Evolutionary conservation across 306 rosid genomes (phyloP), one percentile per base, ranked within the genome.

Genomic region (Pyrus communis): DNA sequence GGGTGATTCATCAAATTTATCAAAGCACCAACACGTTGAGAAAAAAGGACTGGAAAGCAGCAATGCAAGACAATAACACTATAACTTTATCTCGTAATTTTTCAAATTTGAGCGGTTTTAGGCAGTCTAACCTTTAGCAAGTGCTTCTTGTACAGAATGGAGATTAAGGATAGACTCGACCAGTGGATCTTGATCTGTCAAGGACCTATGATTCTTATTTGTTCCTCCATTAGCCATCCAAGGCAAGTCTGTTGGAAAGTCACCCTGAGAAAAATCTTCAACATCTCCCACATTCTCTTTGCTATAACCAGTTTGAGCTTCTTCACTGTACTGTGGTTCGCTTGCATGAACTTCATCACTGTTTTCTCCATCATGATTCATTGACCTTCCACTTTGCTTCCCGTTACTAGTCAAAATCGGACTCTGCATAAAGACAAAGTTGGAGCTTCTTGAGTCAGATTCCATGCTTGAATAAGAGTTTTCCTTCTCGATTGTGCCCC

Each of bases 391-490:
- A 73, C 86, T 77, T 59, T 89, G 93, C 69, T 86, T 88, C 69
- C 96, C 91, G 23, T 92, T 90, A 78, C 93, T 81, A 78, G 75
- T 75, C 59, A 80, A 85, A 17, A 78, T 51, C n/a, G 67, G 59
- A 77, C 82, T 84, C 75, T 83, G 97, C 88, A 78, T 73, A 83
- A 86, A 77, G 80, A 82, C 55, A 85, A 75, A 76, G 81, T 82
- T 82, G 76, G 96, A 90, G 87, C 96, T 93, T 79, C 91, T 87
- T n/a, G 98, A 95, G 84, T 96, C 97, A 71, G 98, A 96, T 65
- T 96, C 98, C 80, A 91, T 2, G 83, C 97, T 92, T 54, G 97
- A 88, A 76, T 80, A 76, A 75, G 97, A 95, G 82, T 89, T 90
- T 75, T 95, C 93, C 86, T 75, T 86, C 89, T 87, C 89, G 55